phyloP scores from a whole-genome alignment of 352 stramenopile genomes.

The Globisporangium viniferum region DNA sequence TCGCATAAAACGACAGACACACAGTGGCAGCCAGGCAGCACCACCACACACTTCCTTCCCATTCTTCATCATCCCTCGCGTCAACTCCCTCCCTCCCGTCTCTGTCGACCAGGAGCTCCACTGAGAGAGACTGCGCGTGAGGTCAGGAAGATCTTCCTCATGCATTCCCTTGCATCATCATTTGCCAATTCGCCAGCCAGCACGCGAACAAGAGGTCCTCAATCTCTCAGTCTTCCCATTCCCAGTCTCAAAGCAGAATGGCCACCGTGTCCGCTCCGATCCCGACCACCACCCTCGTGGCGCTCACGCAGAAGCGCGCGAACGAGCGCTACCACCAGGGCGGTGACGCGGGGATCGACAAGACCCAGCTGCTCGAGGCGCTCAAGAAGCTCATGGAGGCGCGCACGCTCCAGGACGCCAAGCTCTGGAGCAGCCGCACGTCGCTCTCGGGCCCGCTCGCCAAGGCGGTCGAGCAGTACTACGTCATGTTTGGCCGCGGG shows the following conservation, averaged over 20 bases:
- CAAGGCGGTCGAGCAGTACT: constrained; percentile 20
- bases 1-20: neutral
- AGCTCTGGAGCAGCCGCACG: constrained; percentile 18
- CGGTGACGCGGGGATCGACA: constrained; percentile 10
- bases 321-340: constrained; percentile 12
- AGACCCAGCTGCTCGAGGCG: constrained; percentile 13
- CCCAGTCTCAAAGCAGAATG: neutral
- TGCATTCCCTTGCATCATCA: neutral
- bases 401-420: constrained; percentile 14
- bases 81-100: too few species aligned
- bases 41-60: neutral
- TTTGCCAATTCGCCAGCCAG: neutral
- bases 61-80: neutral
- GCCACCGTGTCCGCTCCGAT: constrained; percentile 1
- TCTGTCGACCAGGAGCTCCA: neutral
- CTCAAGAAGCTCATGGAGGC: constrained; percentile 14
- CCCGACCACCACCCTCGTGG: constrained; percentile 4
- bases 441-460: constrained; percentile 12
- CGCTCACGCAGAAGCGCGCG: constrained; percentile 14
- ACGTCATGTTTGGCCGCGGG: constrained; percentile 17
- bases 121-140: neutral
- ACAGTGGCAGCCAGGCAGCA: neutral
- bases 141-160: neutral
- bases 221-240: neutral
- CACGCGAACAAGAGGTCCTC: neutral